These are phyloP conservation scores for Somion occarium DNA, from an alignment of 1,284 basidiomycete genomes.

Conservation along the genomic window DNA sequence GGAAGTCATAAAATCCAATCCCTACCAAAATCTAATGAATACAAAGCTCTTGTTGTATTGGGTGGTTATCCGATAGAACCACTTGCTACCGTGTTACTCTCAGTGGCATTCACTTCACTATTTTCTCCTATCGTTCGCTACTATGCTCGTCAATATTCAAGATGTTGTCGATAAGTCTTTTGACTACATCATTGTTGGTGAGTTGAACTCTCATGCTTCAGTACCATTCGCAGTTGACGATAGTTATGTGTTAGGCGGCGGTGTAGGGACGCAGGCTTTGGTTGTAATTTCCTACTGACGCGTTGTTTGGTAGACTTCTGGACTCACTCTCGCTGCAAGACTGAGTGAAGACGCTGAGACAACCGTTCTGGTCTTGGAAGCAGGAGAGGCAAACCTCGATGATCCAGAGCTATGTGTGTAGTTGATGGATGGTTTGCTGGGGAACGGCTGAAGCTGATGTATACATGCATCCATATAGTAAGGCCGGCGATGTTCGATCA, in stretches of 20 bases:
- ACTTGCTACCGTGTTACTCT: no score
- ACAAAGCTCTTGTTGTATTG: no score
- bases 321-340: slow-evolving; percentile 35
- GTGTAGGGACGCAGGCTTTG: no score
- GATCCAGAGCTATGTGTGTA: slow-evolving; percentile 7
- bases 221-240: no score
- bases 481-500: slow-evolving; percentile 23
- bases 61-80: no score
- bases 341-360: slow-evolving; percentile 31
- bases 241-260: slow-evolving; percentile 3
- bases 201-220: neutral
- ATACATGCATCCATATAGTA: slow-evolving; percentile 13
- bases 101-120: no score
- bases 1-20: no score
- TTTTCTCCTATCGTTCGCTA: no score
- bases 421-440: neutral
- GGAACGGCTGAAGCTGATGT: neutral
- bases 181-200: slow-evolving; percentile 6
- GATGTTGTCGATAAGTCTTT: neutral
- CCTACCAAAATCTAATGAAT: no score
- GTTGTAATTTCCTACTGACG: neutral
- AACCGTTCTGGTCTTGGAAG: slow-evolving; percentile 18
- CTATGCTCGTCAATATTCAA: slow-evolving; percentile 1
- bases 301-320: slow-evolving; percentile 24
- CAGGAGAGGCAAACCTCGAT: slow-evolving; percentile 12